Evolutionary conservation across 176 grass and related monocot species (phyloP).

Genomic region (Triticum timopheevii): DNA sequence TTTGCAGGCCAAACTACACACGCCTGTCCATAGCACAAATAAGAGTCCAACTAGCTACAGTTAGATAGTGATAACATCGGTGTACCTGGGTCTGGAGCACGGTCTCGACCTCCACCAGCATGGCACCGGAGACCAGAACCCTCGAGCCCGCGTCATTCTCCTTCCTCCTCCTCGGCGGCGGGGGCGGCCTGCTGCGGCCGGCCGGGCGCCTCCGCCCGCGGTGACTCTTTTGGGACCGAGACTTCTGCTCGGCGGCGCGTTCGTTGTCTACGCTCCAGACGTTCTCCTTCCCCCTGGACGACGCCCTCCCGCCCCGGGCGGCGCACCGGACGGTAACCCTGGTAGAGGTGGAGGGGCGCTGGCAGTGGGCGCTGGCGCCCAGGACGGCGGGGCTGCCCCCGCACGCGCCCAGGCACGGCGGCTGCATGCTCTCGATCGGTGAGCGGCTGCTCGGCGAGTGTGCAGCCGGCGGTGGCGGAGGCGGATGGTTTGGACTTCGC

Average conservation of each 20-base stretch:
- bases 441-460: neutral
- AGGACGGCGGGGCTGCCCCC: conserved; percentile 29
- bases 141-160: conserved; percentile 36
- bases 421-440: conserved; percentile 56
- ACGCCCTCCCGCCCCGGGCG: conserved; percentile 30
- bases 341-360: neutral
- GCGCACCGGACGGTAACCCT: conserved; percentile 27
- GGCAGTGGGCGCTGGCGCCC: neutral
- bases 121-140: conserved; percentile 77
- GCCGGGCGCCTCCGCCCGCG: conserved; percentile 27
- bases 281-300: conserved; percentile 74
- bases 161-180: conserved; percentile 35
- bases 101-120: conserved; percentile 90
- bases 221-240: conserved; percentile 13
- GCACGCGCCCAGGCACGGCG: conserved; percentile 57
- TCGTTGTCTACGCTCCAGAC: conserved; percentile 95
- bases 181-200: conserved; percentile 21
- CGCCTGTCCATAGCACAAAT: neutral
- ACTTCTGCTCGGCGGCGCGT: conserved; percentile 21
- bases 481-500: conserved; percentile 7
- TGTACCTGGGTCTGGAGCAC: conserved; percentile 91
- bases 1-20: neutral
- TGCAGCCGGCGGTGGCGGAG: conserved; percentile 1
- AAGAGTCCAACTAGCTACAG: neutral
- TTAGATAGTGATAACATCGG: neutral